Evolutionary conservation across 148 eudicot genomes (phyloP).

Genomic region (Cornus suecica): DNA sequence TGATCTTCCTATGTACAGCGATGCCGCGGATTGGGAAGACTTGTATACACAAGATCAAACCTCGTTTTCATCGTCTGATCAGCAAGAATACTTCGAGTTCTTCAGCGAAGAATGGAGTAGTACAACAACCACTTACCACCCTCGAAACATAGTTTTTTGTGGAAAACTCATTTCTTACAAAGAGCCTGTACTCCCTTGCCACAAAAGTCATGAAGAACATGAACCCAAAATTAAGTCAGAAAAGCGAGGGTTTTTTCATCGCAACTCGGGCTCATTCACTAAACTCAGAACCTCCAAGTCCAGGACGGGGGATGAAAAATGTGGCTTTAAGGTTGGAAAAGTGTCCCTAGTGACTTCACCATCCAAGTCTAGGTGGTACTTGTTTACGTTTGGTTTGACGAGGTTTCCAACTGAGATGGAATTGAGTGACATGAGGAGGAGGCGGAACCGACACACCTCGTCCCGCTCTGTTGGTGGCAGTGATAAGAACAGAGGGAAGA

Average conservation of each 20-base stretch:
- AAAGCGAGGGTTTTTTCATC: neutral
- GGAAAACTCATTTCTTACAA: neutral
- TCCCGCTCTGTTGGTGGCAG: neutral
- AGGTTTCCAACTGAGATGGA: conserved; percentile 13
- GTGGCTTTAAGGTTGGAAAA: neutral
- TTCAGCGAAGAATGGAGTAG: conserved; percentile 22
- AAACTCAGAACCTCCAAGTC: neutral
- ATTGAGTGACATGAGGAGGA: conserved; percentile 4
- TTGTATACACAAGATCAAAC: neutral
- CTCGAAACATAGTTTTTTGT: conserved; percentile 17
- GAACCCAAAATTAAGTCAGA: neutral
- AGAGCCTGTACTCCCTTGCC: neutral
- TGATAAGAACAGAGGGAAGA: neutral
- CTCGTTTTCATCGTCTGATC: conserved; percentile 8
- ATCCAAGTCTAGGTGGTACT: conserved; percentile 5
- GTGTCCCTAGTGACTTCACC: neutral
- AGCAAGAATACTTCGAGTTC: conserved; percentile 31
- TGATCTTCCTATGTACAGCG: conserved; percentile 25
- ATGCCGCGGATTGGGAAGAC: conserved; percentile 1
- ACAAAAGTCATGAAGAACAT: neutral
- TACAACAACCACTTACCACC: neutral
- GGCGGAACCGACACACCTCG: neutral
- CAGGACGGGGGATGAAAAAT: neutral
- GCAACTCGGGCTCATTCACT: neutral
- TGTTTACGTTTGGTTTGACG: neutral